These are phyloP conservation scores for Daedaleopsis nitida DNA, from an alignment of 768 basidiomycete species.

Conservation along the genomic window DNA sequence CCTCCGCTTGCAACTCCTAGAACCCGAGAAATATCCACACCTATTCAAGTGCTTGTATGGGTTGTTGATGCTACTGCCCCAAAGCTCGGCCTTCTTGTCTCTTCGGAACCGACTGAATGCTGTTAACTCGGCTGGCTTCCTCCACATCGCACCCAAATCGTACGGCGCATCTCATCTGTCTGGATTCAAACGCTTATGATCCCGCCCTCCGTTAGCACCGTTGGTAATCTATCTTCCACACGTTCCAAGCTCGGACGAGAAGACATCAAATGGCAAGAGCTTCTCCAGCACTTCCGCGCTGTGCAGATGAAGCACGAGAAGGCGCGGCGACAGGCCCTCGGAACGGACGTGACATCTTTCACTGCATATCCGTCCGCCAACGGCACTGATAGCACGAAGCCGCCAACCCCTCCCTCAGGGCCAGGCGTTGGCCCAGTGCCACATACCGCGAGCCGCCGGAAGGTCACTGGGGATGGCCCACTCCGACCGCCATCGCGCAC, in stretches of 20 bases:
- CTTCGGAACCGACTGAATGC: slow-evolving; percentile 92
- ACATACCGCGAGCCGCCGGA: slow-evolving; percentile 57
- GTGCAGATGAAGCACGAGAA: slow-evolving; percentile 94
- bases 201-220: slow-evolving; percentile 6
- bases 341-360: slow-evolving; percentile 59
- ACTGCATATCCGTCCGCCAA: slow-evolving; percentile 43
- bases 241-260: slow-evolving; percentile 81
- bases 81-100: slow-evolving; percentile 95
- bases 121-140: slow-evolving; percentile 92
- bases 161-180: slow-evolving; percentile 37
- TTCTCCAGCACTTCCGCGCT: slow-evolving; percentile 87
- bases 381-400: slow-evolving; percentile 41
- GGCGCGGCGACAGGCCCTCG: slow-evolving; percentile 75
- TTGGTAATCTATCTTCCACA: slow-evolving; percentile 44
- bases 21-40: slow-evolving; percentile 95
- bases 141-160: slow-evolving; percentile 89
- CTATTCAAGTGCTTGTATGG: slow-evolving; percentile 98
- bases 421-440: slow-evolving; percentile 14
- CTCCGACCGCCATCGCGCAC: slow-evolving; percentile 32
- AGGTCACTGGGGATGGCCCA: slow-evolving; percentile 52
- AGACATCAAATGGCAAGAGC: slow-evolving; percentile 97
- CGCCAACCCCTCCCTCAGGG: slow-evolving; percentile 21
- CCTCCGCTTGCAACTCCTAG: slow-evolving; percentile 77
- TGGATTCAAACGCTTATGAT: neutral
- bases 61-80: slow-evolving; percentile 93